A percentile compares a stretch with the other conserved stretches of the same genome.
These are phyloP conservation scores for Aspergillus fijiensis DNA, from an alignment of 2,329 filamentous ascomycete species.

Conservation along the genomic window DNA sequence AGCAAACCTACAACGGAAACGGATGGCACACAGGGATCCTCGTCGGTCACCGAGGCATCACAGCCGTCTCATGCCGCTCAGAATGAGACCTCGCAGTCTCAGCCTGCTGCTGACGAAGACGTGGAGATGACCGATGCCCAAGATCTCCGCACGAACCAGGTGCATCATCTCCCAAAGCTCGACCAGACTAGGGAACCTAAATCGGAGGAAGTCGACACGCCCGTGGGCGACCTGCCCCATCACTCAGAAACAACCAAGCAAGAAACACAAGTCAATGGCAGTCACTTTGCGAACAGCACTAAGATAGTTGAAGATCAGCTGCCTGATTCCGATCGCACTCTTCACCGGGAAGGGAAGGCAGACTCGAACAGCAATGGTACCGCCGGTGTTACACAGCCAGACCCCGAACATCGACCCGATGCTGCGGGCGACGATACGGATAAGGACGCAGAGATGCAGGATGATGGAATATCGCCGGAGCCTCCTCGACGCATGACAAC, in stretches of 20 bases:
- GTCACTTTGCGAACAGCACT: slow-evolving; percentile 10
- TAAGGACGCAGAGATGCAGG: slow-evolving; percentile 34
- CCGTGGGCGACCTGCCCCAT: slow-evolving; percentile 34
- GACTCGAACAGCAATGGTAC: slow-evolving; percentile 4
- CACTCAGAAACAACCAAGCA: slow-evolving; percentile 27
- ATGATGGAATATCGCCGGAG: slow-evolving; percentile 39
- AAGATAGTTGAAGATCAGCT: slow-evolving; percentile 6
- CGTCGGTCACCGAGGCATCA: slow-evolving; percentile 6
- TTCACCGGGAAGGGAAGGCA: slow-evolving; percentile 15
- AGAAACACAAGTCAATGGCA: slow-evolving; percentile 17
- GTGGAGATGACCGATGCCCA: slow-evolving; percentile 36
- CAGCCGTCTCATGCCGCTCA: slow-evolving; percentile 14
- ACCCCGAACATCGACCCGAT: slow-evolving; percentile 10
- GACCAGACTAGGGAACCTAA: slow-evolving; percentile 28
- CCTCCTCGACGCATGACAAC: slow-evolving; percentile 49
- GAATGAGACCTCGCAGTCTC: slow-evolving; percentile 12
- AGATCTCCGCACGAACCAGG: slow-evolving; percentile 12
- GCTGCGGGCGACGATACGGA: slow-evolving; percentile 25
- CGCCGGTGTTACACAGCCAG: neutral
- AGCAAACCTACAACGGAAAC: slow-evolving; percentile 10
- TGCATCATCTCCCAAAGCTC: slow-evolving; percentile 9
- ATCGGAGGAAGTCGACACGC: slow-evolving; percentile 37
- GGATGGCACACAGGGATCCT: slow-evolving; percentile 14
- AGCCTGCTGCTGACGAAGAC: slow-evolving; percentile 23
- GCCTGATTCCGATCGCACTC: slow-evolving; percentile 11